These are phyloP conservation scores for Talaromyces sp. DNA, from an alignment of 2,329 filamentous ascomycete genomes.

Conservation along the genomic window DNA sequence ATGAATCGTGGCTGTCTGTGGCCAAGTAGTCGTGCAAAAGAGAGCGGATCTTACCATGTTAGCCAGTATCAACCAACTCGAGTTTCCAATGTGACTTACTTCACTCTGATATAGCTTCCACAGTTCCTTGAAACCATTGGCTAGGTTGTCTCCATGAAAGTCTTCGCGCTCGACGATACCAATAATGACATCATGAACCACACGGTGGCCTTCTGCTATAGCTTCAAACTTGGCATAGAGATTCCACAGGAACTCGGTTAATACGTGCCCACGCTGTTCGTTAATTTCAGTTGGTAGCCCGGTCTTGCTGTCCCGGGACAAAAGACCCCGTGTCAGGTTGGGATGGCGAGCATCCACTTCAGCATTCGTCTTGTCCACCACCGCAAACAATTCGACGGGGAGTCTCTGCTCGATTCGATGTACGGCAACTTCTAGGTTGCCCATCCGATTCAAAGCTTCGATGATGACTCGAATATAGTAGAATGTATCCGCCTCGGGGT, in stretches of 20 bases:
- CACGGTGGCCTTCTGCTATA: slow-evolving; percentile 90
- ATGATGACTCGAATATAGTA: slow-evolving; percentile 84
- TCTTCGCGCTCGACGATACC: slow-evolving; percentile 81
- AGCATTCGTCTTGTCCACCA: slow-evolving; percentile 91
- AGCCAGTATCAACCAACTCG: neutral
- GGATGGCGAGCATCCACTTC: slow-evolving; percentile 92
- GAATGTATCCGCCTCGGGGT: slow-evolving; percentile 93
- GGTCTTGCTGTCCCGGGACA: slow-evolving; percentile 42
- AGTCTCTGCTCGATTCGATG: slow-evolving; percentile 88
- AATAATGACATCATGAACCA: slow-evolving; percentile 87
- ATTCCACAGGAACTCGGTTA: slow-evolving; percentile 87
- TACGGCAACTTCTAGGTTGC: slow-evolving; percentile 76
- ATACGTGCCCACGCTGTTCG: slow-evolving; percentile 73
- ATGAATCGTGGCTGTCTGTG: slow-evolving; percentile 72
- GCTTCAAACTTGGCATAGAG: slow-evolving; percentile 96
- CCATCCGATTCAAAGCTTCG: slow-evolving; percentile 85
- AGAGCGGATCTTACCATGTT: slow-evolving; percentile 62
- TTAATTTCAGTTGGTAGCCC: slow-evolving; percentile 67
- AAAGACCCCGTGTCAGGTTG: slow-evolving; percentile 59
- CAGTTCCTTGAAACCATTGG: slow-evolving; percentile 88
- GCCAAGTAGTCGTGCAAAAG: slow-evolving; percentile 94
- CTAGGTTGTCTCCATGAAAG: slow-evolving; percentile 59
- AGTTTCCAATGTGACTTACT: slow-evolving; percentile 23
- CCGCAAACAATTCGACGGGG: slow-evolving; percentile 86
- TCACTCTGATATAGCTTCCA: slow-evolving; percentile 99